Evolutionary conservation across 768 basidiomycete species (phyloP), one percentile per base, ranked within the genome.

Genomic region (Amanita molliuscula): DNA sequence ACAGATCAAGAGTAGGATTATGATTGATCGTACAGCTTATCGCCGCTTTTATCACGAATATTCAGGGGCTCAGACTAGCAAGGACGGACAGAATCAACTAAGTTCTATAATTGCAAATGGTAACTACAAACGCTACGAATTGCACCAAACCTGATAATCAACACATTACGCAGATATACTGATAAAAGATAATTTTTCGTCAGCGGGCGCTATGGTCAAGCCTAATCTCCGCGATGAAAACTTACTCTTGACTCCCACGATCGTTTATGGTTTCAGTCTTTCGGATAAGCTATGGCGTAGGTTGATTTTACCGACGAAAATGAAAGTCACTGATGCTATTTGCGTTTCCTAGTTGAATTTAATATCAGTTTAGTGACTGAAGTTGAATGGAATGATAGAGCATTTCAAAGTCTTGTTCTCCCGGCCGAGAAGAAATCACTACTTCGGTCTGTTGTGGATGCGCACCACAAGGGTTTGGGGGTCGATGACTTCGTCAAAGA

Each of bases 401-500:
- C 80, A 1, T 82, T 79, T 58, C 62, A 67, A n/a, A 75, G 77
- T 53, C 71, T 82, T 28, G 79, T 81, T 9, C 70, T 83, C n/a
- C 74, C 76, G 6, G 56, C 64, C 3, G 71, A 68, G 35, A 70
- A 74, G 37, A 82, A 80, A 63, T 64, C 71, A 13, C 71, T 81
- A 2, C 65, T 80, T 20, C 74, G 72, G 44, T 76, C 78, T 2
- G 70, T 79, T 2, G 72, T 79, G n/a, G 77, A 78, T 54, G 73
- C 77, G 1, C 78, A 81, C 55, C 75, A 76, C 56, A 65, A 65
- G 13, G 72, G 73, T 51, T 57, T 73, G 4, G 75, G 73, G 15
- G 74, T 78, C 54, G 76, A 78, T 48, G 80, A 82, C 52, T 78
- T 81, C 53, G 76, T 82, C 61, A 75, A 74, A 56, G 80, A 79